Evolutionary conservation across 257 asterid species (phyloP).

Genomic region (Solanum etuberosum): DNA sequence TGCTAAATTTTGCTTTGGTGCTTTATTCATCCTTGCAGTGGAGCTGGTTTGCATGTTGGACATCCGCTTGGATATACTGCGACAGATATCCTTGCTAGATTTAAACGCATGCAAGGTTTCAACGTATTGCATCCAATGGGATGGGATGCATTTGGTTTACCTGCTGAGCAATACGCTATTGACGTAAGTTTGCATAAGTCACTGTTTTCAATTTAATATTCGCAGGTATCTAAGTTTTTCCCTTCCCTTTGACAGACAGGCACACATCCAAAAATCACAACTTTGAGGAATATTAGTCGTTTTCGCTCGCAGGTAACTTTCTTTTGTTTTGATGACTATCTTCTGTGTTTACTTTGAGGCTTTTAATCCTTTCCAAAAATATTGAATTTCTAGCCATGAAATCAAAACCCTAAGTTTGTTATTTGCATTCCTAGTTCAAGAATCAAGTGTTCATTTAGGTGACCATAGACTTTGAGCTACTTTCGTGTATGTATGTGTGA

Average conservation of each 20-base stretch:
- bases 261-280: constrained; percentile 83
- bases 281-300: constrained; percentile 64
- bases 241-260: constrained; percentile 56
- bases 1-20: constrained; percentile 1
- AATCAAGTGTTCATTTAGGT: neutral
- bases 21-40: constrained; percentile 47
- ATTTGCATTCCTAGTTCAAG: neutral
- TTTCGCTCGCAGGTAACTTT: constrained; percentile 70
- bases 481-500: neutral
- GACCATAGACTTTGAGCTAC: neutral
- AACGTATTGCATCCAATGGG: constrained; percentile 99
- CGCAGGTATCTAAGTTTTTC: neutral
- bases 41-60: constrained; percentile 97
- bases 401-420: neutral
- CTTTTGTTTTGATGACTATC: neutral
- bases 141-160: constrained; percentile 99
- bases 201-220: neutral
- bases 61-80: constrained; percentile 99
- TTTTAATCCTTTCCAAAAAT: neutral
- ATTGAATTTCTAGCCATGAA: neutral
- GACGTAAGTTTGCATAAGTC: constrained; percentile 32
- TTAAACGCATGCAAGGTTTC: constrained; percentile 91
- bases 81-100: constrained; percentile 93
- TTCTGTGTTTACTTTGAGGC: neutral
- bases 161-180: constrained; percentile 98